These are phyloP conservation scores for Colletotrichum kahawae DNA, from an alignment of 2,329 filamentous ascomycete species.

Conservation along the genomic window DNA sequence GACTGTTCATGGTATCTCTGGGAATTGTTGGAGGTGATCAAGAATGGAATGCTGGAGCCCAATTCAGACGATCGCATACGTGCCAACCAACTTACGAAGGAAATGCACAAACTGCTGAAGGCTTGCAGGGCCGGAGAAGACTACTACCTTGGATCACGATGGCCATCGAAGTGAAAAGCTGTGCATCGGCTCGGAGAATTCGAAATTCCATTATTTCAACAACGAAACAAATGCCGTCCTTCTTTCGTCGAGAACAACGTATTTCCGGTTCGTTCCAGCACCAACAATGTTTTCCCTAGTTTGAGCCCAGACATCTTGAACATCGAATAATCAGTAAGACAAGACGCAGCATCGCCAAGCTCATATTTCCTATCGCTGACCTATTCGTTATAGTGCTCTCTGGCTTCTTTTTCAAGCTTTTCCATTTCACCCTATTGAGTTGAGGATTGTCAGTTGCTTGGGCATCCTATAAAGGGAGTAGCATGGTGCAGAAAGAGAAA, in stretches of 20 bases:
- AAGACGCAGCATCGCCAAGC: neutral
- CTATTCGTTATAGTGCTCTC: neutral
- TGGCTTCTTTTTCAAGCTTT: neutral
- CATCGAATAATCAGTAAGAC: no score
- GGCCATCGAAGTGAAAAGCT: neutral
- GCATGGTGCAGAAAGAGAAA: no score
- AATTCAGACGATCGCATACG: neutral
- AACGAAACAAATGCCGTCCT: no score
- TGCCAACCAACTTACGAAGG: neutral
- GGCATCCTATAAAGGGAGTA: no score
- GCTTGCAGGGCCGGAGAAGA: neutral
- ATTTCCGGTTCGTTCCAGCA: no score
- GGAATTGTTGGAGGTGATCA: neutral
- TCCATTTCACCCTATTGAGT: neutral
- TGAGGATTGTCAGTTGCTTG: neutral
- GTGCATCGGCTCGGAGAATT: no score
- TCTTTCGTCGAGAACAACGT: no score
- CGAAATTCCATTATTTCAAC: no score
- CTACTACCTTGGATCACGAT: neutral
- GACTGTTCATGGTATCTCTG: neutral
- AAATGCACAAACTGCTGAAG: neutral
- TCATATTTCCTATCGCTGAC: neutral
- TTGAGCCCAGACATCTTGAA: no score
- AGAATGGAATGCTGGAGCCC: neutral
- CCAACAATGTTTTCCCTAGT: no score